These are phyloP conservation scores for Coemansia sp. DNA, from an alignment of 192 early-diverging fungal species.

Conservation along the genomic window DNA sequence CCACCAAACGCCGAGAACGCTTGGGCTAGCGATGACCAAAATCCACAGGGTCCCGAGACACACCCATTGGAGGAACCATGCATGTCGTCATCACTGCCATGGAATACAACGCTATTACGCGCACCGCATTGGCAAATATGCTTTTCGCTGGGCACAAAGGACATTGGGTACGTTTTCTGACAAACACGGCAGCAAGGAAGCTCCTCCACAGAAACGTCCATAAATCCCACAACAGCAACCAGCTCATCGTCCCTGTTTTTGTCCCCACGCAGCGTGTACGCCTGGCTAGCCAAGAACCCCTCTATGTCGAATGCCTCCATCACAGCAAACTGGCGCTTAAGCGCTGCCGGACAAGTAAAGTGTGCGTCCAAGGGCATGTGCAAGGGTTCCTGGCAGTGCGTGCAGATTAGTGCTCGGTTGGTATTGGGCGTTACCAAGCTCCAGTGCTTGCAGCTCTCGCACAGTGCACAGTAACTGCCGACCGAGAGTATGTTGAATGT, in stretches of 20 bases:
- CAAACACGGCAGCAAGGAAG: slow-evolving; percentile 9
- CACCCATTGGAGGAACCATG: too few relatives aligned
- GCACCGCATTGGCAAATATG: slow-evolving; percentile 1
- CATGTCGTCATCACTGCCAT: too few relatives aligned
- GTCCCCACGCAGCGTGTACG: slow-evolving; percentile 12
- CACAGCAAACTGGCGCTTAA: slow-evolving; percentile 36
- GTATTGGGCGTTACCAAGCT: slow-evolving; percentile 39
- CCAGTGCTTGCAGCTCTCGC: slow-evolving; percentile 33
- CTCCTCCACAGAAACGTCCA: slow-evolving; percentile 14
- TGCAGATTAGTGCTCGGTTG: slow-evolving; percentile 25
- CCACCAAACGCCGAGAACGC: too few relatives aligned
- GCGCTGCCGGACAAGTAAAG: slow-evolving; percentile 36
- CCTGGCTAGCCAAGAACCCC: slow-evolving; percentile 29
- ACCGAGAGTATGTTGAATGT: slow-evolving; percentile 20
- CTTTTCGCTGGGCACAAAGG: slow-evolving; percentile 1
- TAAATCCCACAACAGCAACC: slow-evolving; percentile 32
- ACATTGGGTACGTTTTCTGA: neutral
- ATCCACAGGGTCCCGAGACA: too few relatives aligned
- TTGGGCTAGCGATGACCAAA: too few relatives aligned
- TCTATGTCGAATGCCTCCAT: slow-evolving; percentile 38
- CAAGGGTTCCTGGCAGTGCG: slow-evolving; percentile 28
- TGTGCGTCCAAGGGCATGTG: slow-evolving; percentile 40
- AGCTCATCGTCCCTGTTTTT: neutral
- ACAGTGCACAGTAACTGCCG: slow-evolving; percentile 29
- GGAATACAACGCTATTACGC: neutral